Conservation (phyloP, 306 rosid species). For the Rubus parviflorus region DNA sequence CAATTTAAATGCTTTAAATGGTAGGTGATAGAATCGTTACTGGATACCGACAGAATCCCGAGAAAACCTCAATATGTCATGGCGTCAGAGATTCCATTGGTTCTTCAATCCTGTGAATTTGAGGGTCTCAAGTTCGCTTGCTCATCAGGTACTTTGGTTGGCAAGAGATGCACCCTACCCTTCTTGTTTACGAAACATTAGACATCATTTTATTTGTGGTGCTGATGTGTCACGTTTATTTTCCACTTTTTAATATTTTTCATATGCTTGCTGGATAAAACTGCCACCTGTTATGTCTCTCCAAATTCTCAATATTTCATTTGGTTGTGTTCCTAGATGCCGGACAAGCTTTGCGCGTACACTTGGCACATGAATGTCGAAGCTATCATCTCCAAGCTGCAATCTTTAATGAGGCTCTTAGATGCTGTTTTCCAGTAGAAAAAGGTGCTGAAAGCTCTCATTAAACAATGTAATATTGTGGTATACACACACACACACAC, state of each 20-base stretch:
- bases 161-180: not conserved
- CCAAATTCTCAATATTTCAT: constrained; percentile 19
- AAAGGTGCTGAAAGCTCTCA: constrained; percentile 44
- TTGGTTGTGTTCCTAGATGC: constrained; percentile 48
- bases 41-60: constrained; percentile 52
- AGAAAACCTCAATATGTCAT: constrained; percentile 87
- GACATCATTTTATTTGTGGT: not conserved
- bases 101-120: constrained; percentile 88
- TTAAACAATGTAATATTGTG: constrained; percentile 4
- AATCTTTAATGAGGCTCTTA: constrained; percentile 74
- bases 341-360: constrained; percentile 53
- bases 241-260: not conserved
- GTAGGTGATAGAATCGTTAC: constrained; percentile 68
- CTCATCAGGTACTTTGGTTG: constrained; percentile 62
- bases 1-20: constrained; percentile 29
- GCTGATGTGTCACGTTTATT: constrained; percentile 13
- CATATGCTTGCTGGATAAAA: constrained; percentile 5
- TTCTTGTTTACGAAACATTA: not conserved
- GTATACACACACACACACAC: not conserved
- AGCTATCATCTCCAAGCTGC: constrained; percentile 78
- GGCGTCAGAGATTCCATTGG: constrained; percentile 88
- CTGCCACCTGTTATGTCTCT: constrained; percentile 4
- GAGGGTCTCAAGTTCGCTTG: constrained; percentile 67
- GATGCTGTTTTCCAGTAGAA: constrained; percentile 48
- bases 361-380: constrained; percentile 61